phyloP scores from a whole-genome alignment of 441 rosid species.

The Erodium trifolium region DNA sequence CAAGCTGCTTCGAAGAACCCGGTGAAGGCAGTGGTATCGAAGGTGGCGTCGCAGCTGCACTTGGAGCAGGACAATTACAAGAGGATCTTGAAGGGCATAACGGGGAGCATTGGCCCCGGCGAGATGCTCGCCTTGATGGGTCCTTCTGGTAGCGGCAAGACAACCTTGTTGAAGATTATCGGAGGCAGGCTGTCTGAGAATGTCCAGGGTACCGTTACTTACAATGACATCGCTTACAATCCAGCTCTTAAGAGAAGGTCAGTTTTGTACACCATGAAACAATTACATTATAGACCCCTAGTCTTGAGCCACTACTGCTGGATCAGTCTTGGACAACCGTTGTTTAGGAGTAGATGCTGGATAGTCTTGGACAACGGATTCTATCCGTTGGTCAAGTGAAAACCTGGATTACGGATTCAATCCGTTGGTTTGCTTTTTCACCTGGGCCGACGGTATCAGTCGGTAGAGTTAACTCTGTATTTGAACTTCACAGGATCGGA shows the following conservation, averaged over 20 bases:
- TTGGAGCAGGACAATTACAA: conserved; percentile 56
- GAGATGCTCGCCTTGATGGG: conserved; percentile 94
- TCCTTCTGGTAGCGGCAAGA: conserved; percentile 97
- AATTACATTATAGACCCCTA: too few species aligned
- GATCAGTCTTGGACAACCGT: too few species aligned
- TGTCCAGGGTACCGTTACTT: conserved; percentile 60
- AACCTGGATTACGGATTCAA: too few species aligned
- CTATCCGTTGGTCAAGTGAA: too few species aligned
- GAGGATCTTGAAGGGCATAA: conserved; percentile 71
- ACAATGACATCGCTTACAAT: conserved; percentile 65
- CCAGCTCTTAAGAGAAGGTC: conserved; percentile 72
- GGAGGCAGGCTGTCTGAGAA: conserved; percentile 78
- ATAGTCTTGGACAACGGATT: too few species aligned
- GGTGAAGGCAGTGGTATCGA: conserved; percentile 59
- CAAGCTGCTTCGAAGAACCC: conserved; percentile 41
- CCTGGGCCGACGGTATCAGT: too few species aligned
- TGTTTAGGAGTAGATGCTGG: too few species aligned
- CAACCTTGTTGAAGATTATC: conserved; percentile 72
- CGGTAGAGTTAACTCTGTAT: too few species aligned
- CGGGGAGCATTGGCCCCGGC: conserved; percentile 90
- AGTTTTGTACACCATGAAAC: too few species aligned
- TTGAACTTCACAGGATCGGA: conserved; percentile 50
- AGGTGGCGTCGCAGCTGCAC: conserved; percentile 46
- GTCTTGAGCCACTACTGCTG: too few species aligned
- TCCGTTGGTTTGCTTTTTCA: too few species aligned